Base-by-base conservation (phyloP, 768 basidiomycete species). In the Lactarius pseudohatsudake region DNA sequence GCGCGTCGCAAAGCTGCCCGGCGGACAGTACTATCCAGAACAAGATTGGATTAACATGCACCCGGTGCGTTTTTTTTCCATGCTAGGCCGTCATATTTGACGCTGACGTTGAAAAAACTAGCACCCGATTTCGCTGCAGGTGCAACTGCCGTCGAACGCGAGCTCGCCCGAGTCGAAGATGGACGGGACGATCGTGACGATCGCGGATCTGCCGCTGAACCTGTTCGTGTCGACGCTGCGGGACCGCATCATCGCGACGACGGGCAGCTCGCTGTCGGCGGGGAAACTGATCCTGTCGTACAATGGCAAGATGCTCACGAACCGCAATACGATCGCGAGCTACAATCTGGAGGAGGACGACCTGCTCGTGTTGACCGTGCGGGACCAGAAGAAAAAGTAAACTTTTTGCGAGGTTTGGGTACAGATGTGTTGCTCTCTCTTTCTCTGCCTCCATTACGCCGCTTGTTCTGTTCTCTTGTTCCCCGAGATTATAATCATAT, bases 261-360 rank as follows among this genome's bases (percentile, higher is more conserved):
- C 90, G 28, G 92, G 89, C 64, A 92, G 90, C 73, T 81, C 84
- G n/a, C 79, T 96, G 38, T 82, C 92, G 11, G 86, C 89, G n/a
- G 90, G 89, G 43, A 85, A 86, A 66, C 89, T 97, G 72, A 81
- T 91, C 71, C 75, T 98, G 68, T 88, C 90, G 38, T 94, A 90
- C 75, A 77, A 81, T 68, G 87, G 87, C 50, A 94, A 93, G 79
- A 90, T 93, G 84, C 82, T 98, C 70, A 92, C 90, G 64, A 97
- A 97, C 76, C 82, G 84, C 61, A 88, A 85, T 66, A 89, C 92
- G 68, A 86, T 98, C 71, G 95, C 93, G 30, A 84, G 81, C 69
- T 90, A 92, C 72, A 98, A 98, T 75, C 74, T 98, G 70, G 94
- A 96, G 76, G 93, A 96, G 70, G 95, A 95, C 72, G 96, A 98